A percentile compares a stretch with the other conserved stretches of the same genome.
Conservation (phyloP, 805 yeast species). For the Lachancea thermotolerans region DNA sequence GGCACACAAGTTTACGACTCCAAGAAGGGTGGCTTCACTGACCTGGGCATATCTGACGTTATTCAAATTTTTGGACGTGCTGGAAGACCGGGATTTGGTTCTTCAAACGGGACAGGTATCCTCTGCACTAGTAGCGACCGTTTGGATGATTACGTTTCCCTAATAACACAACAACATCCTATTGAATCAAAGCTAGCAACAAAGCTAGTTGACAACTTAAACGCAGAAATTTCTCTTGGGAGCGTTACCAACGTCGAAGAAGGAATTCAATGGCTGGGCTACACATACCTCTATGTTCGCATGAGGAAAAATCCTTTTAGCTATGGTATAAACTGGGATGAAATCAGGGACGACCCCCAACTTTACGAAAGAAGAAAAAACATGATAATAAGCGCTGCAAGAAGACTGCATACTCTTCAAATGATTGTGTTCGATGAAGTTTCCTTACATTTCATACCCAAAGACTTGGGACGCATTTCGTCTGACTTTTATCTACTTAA, state of each 20-base stretch:
- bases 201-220: slow-evolving; percentile 82
- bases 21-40: slow-evolving; percentile 89
- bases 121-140: slow-evolving; percentile 76
- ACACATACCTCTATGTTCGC: slow-evolving; percentile 87
- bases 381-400: slow-evolving; percentile 74
- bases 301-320: slow-evolving; percentile 92
- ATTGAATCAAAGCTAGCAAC: slow-evolving; percentile 79
- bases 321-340: slow-evolving; percentile 87
- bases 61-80: slow-evolving; percentile 99
- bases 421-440: slow-evolving; percentile 91
- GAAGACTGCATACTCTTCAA: slow-evolving; percentile 75
- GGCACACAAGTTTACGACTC: slow-evolving; percentile 96
- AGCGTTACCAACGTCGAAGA: slow-evolving; percentile 92
- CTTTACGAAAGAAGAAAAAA: slow-evolving; percentile 65
- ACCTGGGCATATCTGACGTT: slow-evolving; percentile 92
- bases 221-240: slow-evolving; percentile 94
- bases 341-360: slow-evolving; percentile 74
- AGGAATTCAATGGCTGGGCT: slow-evolving; percentile 96
- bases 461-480: slow-evolving; percentile 90
- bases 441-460: slow-evolving; percentile 70
- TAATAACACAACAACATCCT: slow-evolving; percentile 91
- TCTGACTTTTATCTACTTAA: slow-evolving; percentile 86
- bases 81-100: slow-evolving; percentile 92
- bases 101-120: slow-evolving; percentile 86
- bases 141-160: slow-evolving; percentile 80